Evolutionary conservation across 23 red algal genomes (phyloP).

Genomic region (Pyropia yezoensis): DNA sequence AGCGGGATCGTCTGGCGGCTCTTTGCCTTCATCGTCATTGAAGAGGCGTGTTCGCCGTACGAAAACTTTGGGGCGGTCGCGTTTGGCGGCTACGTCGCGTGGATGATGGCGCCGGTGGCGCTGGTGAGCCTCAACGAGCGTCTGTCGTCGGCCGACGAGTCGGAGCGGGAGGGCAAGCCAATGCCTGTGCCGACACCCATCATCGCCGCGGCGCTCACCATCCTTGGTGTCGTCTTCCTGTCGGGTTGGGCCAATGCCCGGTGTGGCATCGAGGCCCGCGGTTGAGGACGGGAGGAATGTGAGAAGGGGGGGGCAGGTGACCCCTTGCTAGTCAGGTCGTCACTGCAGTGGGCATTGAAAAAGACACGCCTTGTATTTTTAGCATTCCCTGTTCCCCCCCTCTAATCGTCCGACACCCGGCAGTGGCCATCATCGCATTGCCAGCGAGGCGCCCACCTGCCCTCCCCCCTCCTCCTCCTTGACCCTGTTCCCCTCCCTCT

Average conservation of each 20-base stretch:
- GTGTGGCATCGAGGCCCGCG: conserved; percentile 22
- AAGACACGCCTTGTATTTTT: too few species aligned
- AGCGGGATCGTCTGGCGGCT: conserved; percentile 35
- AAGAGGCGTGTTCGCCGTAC: conserved; percentile 52
- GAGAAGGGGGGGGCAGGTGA: too few species aligned
- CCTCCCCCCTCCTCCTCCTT: too few species aligned
- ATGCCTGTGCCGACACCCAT: conserved; percentile 40
- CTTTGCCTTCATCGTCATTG: conserved; percentile 16
- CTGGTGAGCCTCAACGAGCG: conserved; percentile 44
- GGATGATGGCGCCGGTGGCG: conserved; percentile 53
- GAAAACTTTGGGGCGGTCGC: conserved; percentile 39
- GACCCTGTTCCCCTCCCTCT: too few species aligned
- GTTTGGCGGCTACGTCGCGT: conserved; percentile 44
- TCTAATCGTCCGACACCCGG: too few species aligned
- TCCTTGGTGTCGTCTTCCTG: conserved; percentile 42
- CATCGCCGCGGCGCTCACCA: conserved; percentile 32
- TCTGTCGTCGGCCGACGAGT: conserved; percentile 38
- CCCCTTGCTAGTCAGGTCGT: too few species aligned
- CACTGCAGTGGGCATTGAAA: too few species aligned
- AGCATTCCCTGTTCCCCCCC: too few species aligned
- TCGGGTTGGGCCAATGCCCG: conserved; percentile 50
- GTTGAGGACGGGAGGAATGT: not conserved
- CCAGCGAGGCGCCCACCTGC: too few species aligned
- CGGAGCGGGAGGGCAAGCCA: conserved; percentile 28
- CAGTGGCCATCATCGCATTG: too few species aligned